These are phyloP conservation scores for Epichloe hybrida DNA, from an alignment of 2,329 filamentous ascomycete genomes.

Conservation along the genomic window DNA sequence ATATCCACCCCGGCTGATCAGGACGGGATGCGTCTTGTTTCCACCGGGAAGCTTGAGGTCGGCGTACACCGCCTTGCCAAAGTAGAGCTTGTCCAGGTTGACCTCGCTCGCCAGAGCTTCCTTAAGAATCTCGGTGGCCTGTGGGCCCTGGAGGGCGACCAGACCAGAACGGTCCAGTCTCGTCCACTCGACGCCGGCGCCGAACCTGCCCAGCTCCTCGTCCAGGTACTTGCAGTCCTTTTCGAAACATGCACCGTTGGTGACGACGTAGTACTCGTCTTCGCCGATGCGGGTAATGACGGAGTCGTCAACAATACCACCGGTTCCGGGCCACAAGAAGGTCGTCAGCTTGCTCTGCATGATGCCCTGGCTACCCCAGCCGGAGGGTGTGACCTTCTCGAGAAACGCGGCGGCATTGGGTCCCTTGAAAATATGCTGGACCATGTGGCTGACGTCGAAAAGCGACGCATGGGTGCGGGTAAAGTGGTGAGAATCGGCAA, in stretches of 20 bases:
- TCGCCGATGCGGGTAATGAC: conserved; percentile 70
- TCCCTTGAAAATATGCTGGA: conserved; percentile 74
- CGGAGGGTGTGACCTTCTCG: conserved; percentile 69
- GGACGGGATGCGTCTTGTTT: conserved; percentile 22
- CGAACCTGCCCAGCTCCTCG: conserved; percentile 48
- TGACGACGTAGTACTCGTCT: conserved; percentile 80
- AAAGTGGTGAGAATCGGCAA: conserved; percentile 78
- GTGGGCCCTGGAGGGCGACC: conserved; percentile 79
- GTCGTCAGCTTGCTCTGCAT: conserved; percentile 74
- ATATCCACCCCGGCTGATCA: conserved; percentile 84
- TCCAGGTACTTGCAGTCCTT: conserved; percentile 74
- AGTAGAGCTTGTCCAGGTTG: conserved; percentile 59
- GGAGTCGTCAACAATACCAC: conserved; percentile 90
- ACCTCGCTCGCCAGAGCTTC: conserved; percentile 41
- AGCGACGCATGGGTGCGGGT: conserved; percentile 78
- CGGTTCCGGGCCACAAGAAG: conserved; percentile 63
- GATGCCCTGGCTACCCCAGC: conserved; percentile 46
- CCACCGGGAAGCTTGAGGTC: conserved; percentile 48
- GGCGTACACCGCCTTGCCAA: conserved; percentile 60
- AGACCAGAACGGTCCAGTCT: conserved; percentile 62
- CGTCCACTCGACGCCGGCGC: conserved; percentile 47
- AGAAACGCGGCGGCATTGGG: conserved; percentile 70
- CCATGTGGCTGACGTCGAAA: conserved; percentile 97
- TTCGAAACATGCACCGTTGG: conserved; percentile 81
- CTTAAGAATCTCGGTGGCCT: conserved; percentile 55